Evolutionary conservation across 768 basidiomycete species (phyloP), one percentile per base, ranked within the genome.

Genomic region (Amylocystis lapponica): DNA sequence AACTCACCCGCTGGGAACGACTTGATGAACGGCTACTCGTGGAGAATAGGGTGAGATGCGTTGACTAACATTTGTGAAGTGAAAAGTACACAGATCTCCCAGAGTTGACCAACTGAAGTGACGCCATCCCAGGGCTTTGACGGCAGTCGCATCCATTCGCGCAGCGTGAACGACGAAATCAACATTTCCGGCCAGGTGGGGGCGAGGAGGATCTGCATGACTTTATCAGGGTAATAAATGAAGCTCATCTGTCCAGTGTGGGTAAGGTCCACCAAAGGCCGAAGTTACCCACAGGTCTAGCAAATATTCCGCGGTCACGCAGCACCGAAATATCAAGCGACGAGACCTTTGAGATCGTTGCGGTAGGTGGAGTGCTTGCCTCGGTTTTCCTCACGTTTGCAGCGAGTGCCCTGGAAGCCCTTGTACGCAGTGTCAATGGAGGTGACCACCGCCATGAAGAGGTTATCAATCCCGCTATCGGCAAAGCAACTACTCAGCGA

Each of bases 171-270:
- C 19, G 43, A 47, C 0, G 51, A 34, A 12, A 65, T 36, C 10
- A 61, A 20, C 44, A 54, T 57, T 27, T 50, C 41, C 5, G 67
- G 7, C 21, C 36, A 27, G 2, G 12, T 13, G 2, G 76, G 72
- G 29, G 74, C 64, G 21, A 79, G 61, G 34, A 78, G 51, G 3
- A 66, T 64, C 41, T 68, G 67, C 64, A 72, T 72, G 35, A 74
- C 39, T 5, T 53, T 68, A 12, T 56, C 55, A 7, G 75, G 57
- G 49, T 79, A 78, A 1, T 65, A 51, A 9, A 79, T 58, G 0
- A 75, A 76, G 46, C 68, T 66, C 50, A 72, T 74, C 47, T 79
- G 76, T 2, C 75, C 76, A 2, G 68, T 75, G 2, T 11, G 7
- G 26, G 16, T 8, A 14, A 43, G 16, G 14, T 4, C 13, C 16